These are phyloP conservation scores for Mycena polygramma DNA, from an alignment of 768 basidiomycete species.

Conservation along the genomic window DNA sequence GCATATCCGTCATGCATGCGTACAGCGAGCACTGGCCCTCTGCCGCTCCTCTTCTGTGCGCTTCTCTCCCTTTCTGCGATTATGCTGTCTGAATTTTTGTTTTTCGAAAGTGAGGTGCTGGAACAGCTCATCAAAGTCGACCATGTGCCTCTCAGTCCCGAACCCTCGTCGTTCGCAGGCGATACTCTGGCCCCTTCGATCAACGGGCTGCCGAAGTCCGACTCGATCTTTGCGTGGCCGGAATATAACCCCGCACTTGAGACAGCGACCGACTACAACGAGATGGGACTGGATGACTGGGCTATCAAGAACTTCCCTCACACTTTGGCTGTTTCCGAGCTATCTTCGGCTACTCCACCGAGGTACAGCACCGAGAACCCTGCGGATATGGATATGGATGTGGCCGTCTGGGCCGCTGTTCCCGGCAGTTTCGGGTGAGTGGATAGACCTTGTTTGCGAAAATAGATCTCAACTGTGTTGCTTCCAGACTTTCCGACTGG, in stretches of 20 bases:
- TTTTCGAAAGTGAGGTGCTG: slow-evolving; percentile 11
- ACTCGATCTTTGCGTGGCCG: background rate
- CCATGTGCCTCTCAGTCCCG: background rate
- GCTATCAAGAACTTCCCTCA: background rate
- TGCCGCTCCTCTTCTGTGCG: slow-evolving; percentile 9
- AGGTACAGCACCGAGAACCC: background rate
- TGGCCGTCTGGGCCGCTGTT: slow-evolving; percentile 19
- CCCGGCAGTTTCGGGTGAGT: slow-evolving; percentile 25
- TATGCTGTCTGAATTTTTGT: background rate
- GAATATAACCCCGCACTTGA: background rate
- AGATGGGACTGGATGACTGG: background rate
- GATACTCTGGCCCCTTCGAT: background rate
- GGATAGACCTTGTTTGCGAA: background rate
- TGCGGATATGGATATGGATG: background rate
- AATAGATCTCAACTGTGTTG: background rate
- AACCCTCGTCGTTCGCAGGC: slow-evolving; percentile 2
- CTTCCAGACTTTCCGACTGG: slow-evolving; percentile 27
- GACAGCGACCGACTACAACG: background rate
- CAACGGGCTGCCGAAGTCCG: background rate
- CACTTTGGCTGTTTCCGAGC: too few relatives aligned
- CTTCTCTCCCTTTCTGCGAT: background rate
- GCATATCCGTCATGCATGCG: slow-evolving; percentile 5
- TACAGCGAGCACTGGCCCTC: slow-evolving; percentile 18
- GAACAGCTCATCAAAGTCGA: slow-evolving; percentile 28
- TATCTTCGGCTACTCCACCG: background rate